Evolutionary conservation across 176 grass and related monocot species (phyloP).

Genomic region (Elymus sibiricus): DNA sequence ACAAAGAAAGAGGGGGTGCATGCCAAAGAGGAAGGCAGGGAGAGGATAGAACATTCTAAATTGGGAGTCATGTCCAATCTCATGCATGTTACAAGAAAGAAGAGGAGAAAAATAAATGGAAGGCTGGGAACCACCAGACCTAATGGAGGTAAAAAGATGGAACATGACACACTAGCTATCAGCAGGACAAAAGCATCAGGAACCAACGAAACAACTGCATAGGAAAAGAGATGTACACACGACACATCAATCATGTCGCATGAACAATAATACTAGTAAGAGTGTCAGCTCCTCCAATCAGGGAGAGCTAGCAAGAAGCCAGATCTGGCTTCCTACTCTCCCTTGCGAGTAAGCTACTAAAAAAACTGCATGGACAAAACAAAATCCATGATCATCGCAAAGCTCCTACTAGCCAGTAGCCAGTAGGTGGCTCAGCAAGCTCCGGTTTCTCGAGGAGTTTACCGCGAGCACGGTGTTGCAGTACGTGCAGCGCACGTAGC

Average conservation of each 20-base stretch:
- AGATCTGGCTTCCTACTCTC: neutral
- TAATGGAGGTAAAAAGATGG: conserved; percentile 33
- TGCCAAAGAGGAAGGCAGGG: neutral
- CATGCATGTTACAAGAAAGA: conserved; percentile 29
- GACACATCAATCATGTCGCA: conserved; percentile 33
- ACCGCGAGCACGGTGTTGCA: conserved; percentile 91
- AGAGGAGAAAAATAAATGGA: conserved; percentile 8
- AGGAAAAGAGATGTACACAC: neutral
- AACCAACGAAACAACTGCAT: conserved; percentile 24
- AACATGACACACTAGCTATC: conserved; percentile 22
- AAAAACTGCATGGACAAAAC: neutral
- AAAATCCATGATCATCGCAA: conserved; percentile 20
- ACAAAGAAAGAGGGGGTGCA: neutral
- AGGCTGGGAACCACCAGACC: conserved; percentile 20
- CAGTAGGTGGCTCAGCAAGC: neutral
- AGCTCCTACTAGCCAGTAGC: neutral
- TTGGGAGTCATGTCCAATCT: conserved; percentile 22
- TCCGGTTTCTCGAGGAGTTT: conserved; percentile 64
- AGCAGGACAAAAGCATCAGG: conserved; percentile 11
- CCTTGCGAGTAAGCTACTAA: neutral
- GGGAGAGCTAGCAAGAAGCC: neutral
- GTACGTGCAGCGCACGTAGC: conserved; percentile 95
- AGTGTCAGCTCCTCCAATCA: neutral
- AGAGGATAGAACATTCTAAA: conserved; percentile 11
- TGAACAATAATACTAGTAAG: neutral